Base-by-base conservation (phyloP, 1,139 yeast species). In the Geotrichum siamense region DNA sequence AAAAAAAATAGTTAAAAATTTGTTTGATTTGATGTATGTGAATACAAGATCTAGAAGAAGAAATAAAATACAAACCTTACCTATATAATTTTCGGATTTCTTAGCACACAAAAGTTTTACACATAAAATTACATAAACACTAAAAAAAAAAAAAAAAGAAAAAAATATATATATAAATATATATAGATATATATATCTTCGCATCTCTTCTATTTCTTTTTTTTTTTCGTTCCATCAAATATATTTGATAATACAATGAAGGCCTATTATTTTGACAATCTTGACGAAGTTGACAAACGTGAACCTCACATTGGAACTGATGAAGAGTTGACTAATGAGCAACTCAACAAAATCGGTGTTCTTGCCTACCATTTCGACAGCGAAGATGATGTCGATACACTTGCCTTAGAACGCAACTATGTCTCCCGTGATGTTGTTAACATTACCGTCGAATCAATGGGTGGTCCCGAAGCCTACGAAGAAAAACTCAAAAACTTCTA, bases 361-460 rank as follows among this genome's bases (percentile, higher is more conserved):
- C 61, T 79, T 32, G 83, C 86, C 59, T 73, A 65, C 56, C 66
- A 76, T 43, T 68, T 78, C 36, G 70, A 70, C 25, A 68, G 74
- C 13, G 59, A 67, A 13, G 79, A 71, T 2, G 75, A 76, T 27
- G 86, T 89, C 39, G 73, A 89, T 57, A 62, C 58, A 13, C 60
- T 91, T 22, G 96, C 96, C 12, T 52, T 55, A 15, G 72, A 82
- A 52, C 74, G 97, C 49, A 62, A 72, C 28, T 91, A 91, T 67
- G 82, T 77, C 61, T 87, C 87, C 64, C 68, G 94, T 50, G 98
- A 91, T 63, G 71, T 68, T 42, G 76, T 91, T 25, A 67, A 67
- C 39, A 72, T 91, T 45, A 74, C 78, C 27, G 74, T 78, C 36
- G 75, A 66, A 6, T 70, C 81, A 0, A 77, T 87, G 58, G 79